Percentiles rank a stretch among this genome's conserved stretches.
Conservation (phyloP, 805 yeast species). For the Spathaspora sp. region DNA sequence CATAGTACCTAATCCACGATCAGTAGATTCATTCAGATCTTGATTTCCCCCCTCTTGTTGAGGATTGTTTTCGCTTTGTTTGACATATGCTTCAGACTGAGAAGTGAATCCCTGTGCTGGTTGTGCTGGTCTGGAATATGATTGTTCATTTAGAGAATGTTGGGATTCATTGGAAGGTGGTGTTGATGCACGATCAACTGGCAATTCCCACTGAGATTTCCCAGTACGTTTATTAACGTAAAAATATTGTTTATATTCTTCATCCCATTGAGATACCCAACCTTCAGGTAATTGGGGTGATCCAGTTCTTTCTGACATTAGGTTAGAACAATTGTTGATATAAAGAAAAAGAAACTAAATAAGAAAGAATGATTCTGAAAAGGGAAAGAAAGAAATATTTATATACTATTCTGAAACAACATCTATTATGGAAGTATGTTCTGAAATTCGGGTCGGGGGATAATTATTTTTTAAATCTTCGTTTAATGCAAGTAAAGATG, state of each 20-base stretch:
- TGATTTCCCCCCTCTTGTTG: neutral
- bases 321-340: neutral
- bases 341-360: neutral
- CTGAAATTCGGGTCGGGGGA: neutral
- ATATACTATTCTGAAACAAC: neutral
- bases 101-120: neutral
- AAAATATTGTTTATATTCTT: slow-evolving; percentile 23
- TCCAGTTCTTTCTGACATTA: slow-evolving; percentile 5
- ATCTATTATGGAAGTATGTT: neutral
- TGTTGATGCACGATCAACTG: slow-evolving; percentile 10
- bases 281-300: slow-evolving; percentile 23
- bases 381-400: neutral
- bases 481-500: neutral
- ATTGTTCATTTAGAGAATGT: neutral
- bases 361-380: neutral
- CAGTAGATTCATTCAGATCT: slow-evolving; percentile 1
- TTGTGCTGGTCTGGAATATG: neutral
- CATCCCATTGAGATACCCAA: slow-evolving; percentile 34
- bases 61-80: neutral
- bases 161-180: neutral
- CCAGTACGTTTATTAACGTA: slow-evolving; percentile 24
- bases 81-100: neutral
- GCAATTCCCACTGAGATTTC: slow-evolving; percentile 28
- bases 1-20: slow-evolving; percentile 9
- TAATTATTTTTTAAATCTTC: neutral